These are phyloP conservation scores for Euphorbia schlechtendalii DNA, from an alignment of 441 rosid species.

Conservation along the genomic window DNA sequence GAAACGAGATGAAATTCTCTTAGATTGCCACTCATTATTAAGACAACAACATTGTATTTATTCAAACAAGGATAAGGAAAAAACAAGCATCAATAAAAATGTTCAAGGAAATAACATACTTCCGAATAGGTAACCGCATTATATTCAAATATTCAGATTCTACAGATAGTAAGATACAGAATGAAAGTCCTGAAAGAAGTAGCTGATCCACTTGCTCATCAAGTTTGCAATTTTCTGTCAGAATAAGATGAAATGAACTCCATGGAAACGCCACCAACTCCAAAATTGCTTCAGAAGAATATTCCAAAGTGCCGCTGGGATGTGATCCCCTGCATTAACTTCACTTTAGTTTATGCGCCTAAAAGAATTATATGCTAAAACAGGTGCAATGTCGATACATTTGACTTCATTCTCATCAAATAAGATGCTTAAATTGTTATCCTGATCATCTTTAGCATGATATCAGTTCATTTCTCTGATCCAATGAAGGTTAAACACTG, in stretches of 20 bases:
- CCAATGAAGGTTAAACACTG: background rate
- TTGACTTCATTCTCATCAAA: background rate
- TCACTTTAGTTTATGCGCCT: background rate
- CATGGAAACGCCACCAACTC: conserved; percentile 9
- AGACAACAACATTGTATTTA: background rate
- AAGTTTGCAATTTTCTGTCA: conserved; percentile 14
- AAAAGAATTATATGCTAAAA: background rate
- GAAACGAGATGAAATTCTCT: conserved; percentile 16
- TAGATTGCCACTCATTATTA: background rate
- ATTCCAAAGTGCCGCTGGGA: conserved; percentile 4
- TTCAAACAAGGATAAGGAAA: background rate
- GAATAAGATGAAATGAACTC: conserved; percentile 15
- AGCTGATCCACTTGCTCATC: conserved; percentile 22
- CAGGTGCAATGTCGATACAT: background rate
- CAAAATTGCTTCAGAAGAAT: background rate
- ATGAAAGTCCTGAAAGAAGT: conserved; percentile 18
- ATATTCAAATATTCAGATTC: conserved; percentile 21
- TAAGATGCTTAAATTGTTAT: background rate
- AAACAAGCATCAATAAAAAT: background rate
- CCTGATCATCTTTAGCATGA: background rate
- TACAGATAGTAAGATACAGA: conserved; percentile 9
- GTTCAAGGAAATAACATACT: conserved; percentile 25
- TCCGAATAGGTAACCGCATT: conserved; percentile 31
- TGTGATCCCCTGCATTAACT: conserved; percentile 10
- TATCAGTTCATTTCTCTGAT: background rate